Percentiles rank a stretch among this genome's conserved stretches.
Evolutionary conservation across 2,329 filamentous ascomycete genomes (phyloP).

Genomic region (Proliferodiscus dingleyae): DNA sequence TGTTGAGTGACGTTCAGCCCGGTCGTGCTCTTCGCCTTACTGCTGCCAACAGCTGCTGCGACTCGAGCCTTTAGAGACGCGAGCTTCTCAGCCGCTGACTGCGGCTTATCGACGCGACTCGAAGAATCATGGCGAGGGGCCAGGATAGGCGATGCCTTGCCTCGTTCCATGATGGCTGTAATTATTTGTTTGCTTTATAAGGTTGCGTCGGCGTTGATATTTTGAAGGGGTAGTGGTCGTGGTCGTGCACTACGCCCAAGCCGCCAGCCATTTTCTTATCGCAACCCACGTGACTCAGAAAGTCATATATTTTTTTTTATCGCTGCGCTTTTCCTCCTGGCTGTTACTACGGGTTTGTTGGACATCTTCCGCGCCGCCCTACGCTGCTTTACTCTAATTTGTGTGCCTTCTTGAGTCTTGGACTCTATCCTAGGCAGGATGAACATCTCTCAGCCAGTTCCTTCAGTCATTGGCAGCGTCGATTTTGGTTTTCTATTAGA

Average conservation of each 20-base stretch:
- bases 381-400: too few relatives aligned
- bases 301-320: too few relatives aligned
- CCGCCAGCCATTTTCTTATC: too few relatives aligned
- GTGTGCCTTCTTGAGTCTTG: slow-evolving; percentile 6
- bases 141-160: slow-evolving; percentile 44
- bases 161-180: slow-evolving; percentile 45
- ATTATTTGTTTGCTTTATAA: neutral
- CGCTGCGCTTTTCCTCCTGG: too few relatives aligned
- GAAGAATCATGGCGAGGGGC: slow-evolving; percentile 51
- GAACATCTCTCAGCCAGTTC: slow-evolving; percentile 76
- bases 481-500: slow-evolving; percentile 83
- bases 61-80: slow-evolving; percentile 77
- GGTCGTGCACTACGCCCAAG: too few relatives aligned
- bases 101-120: slow-evolving; percentile 50
- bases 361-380: too few relatives aligned
- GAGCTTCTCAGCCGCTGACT: slow-evolving; percentile 59
- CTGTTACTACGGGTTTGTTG: too few relatives aligned
- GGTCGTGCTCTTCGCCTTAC: slow-evolving; percentile 37
- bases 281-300: too few relatives aligned
- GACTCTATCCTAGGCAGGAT: slow-evolving; percentile 40
- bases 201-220: neutral
- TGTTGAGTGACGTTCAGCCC: slow-evolving; percentile 39
- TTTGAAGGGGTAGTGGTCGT: neutral
- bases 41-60: slow-evolving; percentile 62
- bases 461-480: slow-evolving; percentile 78